A percentile compares a stretch with the other conserved stretches of the same genome.
Conservation (phyloP, 140 eudicot species). For the Cichorium intybus region DNA sequence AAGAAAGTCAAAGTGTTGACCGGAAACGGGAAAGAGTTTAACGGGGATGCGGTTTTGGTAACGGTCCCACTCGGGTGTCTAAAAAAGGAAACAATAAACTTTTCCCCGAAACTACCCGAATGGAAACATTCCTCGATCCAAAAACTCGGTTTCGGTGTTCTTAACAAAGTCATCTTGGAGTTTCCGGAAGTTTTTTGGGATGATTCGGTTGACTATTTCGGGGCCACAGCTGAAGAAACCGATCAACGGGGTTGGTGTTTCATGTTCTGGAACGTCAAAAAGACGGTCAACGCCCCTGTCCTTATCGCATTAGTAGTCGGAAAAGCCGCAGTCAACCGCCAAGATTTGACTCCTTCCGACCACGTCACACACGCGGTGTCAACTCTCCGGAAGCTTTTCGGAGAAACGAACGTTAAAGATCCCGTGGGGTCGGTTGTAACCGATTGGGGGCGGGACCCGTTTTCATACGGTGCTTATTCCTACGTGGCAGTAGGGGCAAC, state of each 20-base stretch:
- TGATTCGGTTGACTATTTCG: slow-evolving; percentile 93
- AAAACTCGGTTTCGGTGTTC: slow-evolving; percentile 92
- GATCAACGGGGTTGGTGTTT: slow-evolving; percentile 86
- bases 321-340: slow-evolving; percentile 77
- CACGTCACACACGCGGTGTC: slow-evolving; percentile 74
- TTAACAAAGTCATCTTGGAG: slow-evolving; percentile 88
- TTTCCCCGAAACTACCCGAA: slow-evolving; percentile 76
- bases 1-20: slow-evolving; percentile 72
- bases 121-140: slow-evolving; percentile 84
- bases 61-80: slow-evolving; percentile 97
- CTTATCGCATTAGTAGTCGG: slow-evolving; percentile 95
- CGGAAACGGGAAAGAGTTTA: slow-evolving; percentile 56
- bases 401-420: slow-evolving; percentile 62
- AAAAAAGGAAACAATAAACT: slow-evolving; percentile 72
- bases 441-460: slow-evolving; percentile 98
- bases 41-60: slow-evolving; percentile 80
- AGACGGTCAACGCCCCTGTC: slow-evolving; percentile 97
- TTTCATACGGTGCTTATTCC: slow-evolving; percentile 94
- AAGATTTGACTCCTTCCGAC: slow-evolving; percentile 48
- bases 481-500: slow-evolving; percentile 96
- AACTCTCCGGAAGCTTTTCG: slow-evolving; percentile 91
- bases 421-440: slow-evolving; percentile 95
- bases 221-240: slow-evolving; percentile 87
- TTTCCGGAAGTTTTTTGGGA: slow-evolving; percentile 97
- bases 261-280: slow-evolving; percentile 97